phyloP scores from a whole-genome alignment of 108 stramenopile species.

The Nitzschia sp. region DNA sequence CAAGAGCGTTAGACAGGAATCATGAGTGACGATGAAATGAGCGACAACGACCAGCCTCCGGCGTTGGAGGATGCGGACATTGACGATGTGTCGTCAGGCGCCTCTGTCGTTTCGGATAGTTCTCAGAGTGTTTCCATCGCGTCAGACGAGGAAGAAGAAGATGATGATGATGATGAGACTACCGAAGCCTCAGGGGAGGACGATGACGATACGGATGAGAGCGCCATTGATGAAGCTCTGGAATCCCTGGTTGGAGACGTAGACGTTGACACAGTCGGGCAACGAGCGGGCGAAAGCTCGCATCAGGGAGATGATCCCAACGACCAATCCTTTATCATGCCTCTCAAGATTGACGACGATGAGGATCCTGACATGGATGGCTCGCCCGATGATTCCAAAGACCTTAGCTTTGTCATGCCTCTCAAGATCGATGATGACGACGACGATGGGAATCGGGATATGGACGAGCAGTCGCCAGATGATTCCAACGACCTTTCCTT shows the following conservation, averaged over 20 bases:
- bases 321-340: not conserved
- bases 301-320: not conserved
- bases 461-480: not conserved
- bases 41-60: slow-evolving; percentile 19
- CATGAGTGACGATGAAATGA: slow-evolving; percentile 27
- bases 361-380: not conserved
- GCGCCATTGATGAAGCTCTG: not conserved
- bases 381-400: not conserved
- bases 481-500: slow-evolving; percentile 7
- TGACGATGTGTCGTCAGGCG: slow-evolving; percentile 28
- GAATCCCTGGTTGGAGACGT: not conserved
- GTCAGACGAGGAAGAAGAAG: slow-evolving; percentile 3
- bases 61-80: slow-evolving; percentile 27
- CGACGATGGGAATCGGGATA: not conserved
- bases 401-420: not conserved
- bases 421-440: too few relatives aligned
- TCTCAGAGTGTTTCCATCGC: slow-evolving; percentile 20
- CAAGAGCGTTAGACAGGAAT: not conserved
- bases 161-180: slow-evolving; percentile 1
- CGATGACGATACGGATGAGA: not conserved
- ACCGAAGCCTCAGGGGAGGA: not conserved
- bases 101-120: slow-evolving; percentile 20
- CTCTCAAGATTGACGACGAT: not conserved
- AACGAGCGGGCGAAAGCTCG: not conserved
- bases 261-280: not conserved